phyloP scores from a whole-genome alignment of 2,329 filamentous ascomycete species.

The Botrytis galanthina region DNA sequence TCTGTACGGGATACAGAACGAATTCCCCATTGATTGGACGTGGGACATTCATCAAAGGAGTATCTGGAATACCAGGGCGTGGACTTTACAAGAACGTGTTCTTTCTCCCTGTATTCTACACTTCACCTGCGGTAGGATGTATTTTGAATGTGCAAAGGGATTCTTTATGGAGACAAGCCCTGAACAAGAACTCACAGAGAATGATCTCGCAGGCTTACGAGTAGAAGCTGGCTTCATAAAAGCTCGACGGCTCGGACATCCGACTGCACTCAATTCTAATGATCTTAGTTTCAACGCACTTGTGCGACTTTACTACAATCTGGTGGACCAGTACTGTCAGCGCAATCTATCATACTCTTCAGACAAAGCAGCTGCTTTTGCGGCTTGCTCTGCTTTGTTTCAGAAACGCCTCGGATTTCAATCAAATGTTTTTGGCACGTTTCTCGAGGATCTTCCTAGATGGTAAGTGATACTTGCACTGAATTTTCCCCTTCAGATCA shows the following conservation, averaged over 20 bases:
- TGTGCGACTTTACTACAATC: neutral
- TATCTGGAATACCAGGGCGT: neutral
- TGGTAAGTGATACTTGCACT: neutral
- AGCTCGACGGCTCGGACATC: neutral
- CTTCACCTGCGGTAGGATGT: neutral
- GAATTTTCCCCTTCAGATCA: rapidly evolving
- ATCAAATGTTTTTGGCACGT: neutral
- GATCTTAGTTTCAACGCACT: neutral
- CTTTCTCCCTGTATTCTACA: neutral
- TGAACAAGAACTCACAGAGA: neutral
- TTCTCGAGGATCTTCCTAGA: neutral
- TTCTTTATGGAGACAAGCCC: neutral
- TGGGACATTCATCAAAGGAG: neutral
- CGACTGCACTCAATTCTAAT: neutral
- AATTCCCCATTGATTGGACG: neutral
- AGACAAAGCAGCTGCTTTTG: neutral
- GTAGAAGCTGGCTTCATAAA: neutral
- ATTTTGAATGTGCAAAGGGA: neutral
- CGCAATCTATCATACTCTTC: neutral
- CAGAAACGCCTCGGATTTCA: neutral
- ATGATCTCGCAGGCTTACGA: neutral
- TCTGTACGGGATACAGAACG: neutral
- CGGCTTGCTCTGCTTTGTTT: neutral
- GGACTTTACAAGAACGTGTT: neutral
- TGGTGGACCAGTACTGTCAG: neutral